These are phyloP conservation scores for Kandelia obovata DNA, from an alignment of 345 rosid species.

Conservation along the genomic window DNA sequence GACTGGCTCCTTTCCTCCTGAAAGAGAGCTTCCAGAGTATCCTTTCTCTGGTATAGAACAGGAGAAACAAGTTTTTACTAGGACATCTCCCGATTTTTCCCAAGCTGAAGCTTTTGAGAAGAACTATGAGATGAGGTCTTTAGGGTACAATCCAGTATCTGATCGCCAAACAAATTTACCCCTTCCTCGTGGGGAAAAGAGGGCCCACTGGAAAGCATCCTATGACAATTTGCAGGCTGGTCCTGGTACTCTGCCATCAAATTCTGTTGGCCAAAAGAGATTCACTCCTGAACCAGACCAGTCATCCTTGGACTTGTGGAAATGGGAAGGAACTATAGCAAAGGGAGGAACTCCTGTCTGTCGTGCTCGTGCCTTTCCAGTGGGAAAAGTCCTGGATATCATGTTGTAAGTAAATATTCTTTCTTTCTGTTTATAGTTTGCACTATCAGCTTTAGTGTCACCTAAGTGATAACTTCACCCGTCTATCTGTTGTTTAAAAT, in stretches of 20 bases:
- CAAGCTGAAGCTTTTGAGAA: constrained; percentile 46
- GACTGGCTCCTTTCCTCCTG: constrained; percentile 56
- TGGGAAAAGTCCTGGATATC: constrained; percentile 77
- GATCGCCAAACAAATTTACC: constrained; percentile 35
- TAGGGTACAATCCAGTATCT: constrained; percentile 45
- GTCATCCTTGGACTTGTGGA: constrained; percentile 73
- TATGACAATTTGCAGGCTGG: constrained; percentile 48
- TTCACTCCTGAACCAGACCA: constrained; percentile 49
- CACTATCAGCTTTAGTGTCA: background rate
- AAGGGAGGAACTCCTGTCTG: constrained; percentile 94
- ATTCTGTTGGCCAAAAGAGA: constrained; percentile 52
- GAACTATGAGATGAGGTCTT: constrained; percentile 36
- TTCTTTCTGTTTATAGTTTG: constrained; percentile 2
- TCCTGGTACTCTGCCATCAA: constrained; percentile 38
- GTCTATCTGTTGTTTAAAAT: background rate
- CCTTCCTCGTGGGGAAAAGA: constrained; percentile 41
- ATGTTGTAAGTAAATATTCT: constrained; percentile 61
- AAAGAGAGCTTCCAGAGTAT: constrained; percentile 66
- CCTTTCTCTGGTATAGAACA: constrained; percentile 52
- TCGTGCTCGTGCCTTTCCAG: constrained; percentile 89
- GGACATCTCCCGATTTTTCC: constrained; percentile 48
- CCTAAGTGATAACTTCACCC: background rate
- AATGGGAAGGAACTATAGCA: constrained; percentile 97
- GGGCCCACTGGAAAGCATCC: constrained; percentile 44
- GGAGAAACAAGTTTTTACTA: constrained; percentile 45